These are phyloP conservation scores for Spathaspora sp. DNA, from an alignment of 1,139 yeast species.

Conservation along the genomic window DNA sequence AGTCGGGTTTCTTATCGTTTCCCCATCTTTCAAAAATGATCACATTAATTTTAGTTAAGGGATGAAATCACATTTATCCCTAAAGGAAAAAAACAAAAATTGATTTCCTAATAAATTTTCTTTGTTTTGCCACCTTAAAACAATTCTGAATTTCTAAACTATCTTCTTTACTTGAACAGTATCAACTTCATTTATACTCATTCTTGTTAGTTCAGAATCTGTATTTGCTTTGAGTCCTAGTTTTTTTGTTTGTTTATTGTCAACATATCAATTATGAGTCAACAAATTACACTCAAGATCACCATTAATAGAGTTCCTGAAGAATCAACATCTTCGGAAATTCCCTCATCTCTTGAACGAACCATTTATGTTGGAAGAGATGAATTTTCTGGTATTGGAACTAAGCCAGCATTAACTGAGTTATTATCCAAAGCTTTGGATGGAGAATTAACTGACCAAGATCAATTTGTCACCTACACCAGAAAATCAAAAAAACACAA, in stretches of 20 bases:
- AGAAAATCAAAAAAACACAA: constrained; percentile 48
- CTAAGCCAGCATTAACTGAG: constrained; percentile 17
- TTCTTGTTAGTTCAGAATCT: not conserved
- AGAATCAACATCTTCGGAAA: constrained; percentile 6
- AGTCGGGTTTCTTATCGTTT: not conserved
- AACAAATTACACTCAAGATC: constrained; percentile 14
- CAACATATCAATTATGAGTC: constrained; percentile 1
- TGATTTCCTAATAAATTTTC: not conserved
- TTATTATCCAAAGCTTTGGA: constrained; percentile 12
- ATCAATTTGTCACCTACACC: constrained; percentile 13
- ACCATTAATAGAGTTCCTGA: constrained; percentile 10
- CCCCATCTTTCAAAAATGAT: constrained; percentile 1
- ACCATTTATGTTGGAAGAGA: constrained; percentile 13
- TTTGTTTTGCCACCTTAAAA: not conserved
- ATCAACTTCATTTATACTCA: not conserved
- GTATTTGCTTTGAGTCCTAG: not conserved
- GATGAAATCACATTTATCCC: constrained; percentile 1
- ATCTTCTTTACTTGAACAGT: not conserved
- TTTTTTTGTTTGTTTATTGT: not conserved
- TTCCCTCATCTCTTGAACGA: constrained; percentile 9
- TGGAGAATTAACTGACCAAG: constrained; percentile 5
- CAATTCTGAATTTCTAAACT: not conserved
- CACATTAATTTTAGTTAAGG: constrained; percentile 1
- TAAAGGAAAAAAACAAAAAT: not conserved
- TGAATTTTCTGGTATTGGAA: constrained; percentile 13